Evolutionary conservation across 2,329 filamentous ascomycete genomes (phyloP).

Genomic region (Fusarium floridanum): DNA sequence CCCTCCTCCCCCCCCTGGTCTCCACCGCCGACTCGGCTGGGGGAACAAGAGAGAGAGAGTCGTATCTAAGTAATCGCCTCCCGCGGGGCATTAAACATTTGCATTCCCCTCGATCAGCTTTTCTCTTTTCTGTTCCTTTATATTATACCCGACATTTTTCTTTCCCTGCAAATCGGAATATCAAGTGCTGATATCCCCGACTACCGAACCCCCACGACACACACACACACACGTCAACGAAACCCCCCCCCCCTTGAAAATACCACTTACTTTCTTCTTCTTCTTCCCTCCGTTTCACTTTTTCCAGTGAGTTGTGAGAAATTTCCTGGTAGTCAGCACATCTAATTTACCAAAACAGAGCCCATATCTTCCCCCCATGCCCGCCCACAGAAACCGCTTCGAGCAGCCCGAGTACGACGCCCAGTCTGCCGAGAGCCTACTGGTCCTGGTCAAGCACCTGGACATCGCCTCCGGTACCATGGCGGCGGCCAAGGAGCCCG

Average conservation of each 20-base stretch:
- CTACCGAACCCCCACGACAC: not conserved
- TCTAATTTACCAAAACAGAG: not conserved
- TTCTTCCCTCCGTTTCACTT: not conserved
- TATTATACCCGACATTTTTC: not conserved
- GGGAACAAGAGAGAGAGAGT: not conserved
- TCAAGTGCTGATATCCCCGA: not conserved
- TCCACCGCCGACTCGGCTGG: constrained; percentile 16
- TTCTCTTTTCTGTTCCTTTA: not conserved
- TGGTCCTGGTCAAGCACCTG: constrained; percentile 26
- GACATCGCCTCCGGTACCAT: constrained; percentile 17
- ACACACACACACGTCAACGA: not conserved
- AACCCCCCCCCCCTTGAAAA: not conserved
- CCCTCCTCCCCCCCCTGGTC: constrained; percentile 3
- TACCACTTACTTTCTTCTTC: not conserved
- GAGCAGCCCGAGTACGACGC: constrained; percentile 21
- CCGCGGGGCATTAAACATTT: constrained; percentile 3
- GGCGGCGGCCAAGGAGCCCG: constrained; percentile 33
- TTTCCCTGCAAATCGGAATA: not conserved
- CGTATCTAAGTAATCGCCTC: constrained; percentile 1
- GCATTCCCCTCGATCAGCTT: not conserved
- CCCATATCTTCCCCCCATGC: constrained; percentile 12
- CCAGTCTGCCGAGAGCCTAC: constrained; percentile 25
- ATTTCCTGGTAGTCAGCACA: not conserved
- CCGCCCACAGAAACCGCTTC: constrained; percentile 13
- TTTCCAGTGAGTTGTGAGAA: not conserved